These are phyloP conservation scores for Paecilomyces sp. DNA, from an alignment of 2,329 filamentous ascomycete species.

Conservation along the genomic window DNA sequence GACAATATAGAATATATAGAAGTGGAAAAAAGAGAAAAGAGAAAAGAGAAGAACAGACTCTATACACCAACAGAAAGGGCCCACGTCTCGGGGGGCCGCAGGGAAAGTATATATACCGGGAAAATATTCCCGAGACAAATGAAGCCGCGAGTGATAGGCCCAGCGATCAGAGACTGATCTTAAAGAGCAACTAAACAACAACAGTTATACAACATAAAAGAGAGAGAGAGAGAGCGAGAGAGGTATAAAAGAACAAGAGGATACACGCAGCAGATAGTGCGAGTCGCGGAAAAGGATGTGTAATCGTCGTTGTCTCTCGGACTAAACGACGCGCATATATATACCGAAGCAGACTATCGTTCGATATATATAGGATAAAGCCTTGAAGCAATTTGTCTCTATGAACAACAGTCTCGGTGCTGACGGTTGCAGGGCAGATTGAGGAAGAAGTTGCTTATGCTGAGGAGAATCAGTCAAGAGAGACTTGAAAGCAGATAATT, in stretches of 20 bases:
- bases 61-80: not conserved
- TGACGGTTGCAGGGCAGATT: not conserved
- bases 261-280: not conserved
- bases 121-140: not conserved
- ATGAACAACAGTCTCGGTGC: not conserved
- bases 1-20: not conserved
- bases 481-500: not conserved
- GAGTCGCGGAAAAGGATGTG: not conserved
- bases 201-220: not conserved
- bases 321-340: not conserved
- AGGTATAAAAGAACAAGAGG: not conserved
- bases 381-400: not conserved
- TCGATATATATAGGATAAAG: not conserved
- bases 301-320: not conserved
- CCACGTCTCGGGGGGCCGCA: not conserved
- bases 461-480: not conserved
- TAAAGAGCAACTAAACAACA: slow-evolving; percentile 12
- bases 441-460: not conserved
- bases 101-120: not conserved
- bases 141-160: slow-evolving; percentile 17
- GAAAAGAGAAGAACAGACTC: not conserved
- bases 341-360: not conserved
- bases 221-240: not conserved
- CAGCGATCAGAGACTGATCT: slow-evolving; percentile 24
- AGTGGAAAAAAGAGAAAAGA: not conserved